Conservation (phyloP, 2,329 filamentous ascomycete genomes). For the Neofusicoccum sp. region DNA sequence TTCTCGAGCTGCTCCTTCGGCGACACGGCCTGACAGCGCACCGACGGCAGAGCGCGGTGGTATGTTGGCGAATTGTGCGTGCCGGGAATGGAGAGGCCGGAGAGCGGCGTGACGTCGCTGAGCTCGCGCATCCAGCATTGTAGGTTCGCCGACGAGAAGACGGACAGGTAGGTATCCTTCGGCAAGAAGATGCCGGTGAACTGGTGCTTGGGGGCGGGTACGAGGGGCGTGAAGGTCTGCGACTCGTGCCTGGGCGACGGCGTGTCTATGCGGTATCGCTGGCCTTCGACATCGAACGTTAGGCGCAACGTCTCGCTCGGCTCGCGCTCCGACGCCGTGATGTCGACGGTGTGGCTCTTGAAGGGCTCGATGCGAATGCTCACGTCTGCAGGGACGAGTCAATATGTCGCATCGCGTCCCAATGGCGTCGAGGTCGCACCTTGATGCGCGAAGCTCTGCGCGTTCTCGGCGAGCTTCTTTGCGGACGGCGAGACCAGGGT, state of each 20-base stretch:
- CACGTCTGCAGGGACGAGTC: slow-evolving; percentile 48
- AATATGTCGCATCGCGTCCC: not conserved
- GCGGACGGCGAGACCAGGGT: slow-evolving; percentile 35
- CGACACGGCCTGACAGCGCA: slow-evolving; percentile 85
- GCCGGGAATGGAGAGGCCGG: slow-evolving; percentile 85
- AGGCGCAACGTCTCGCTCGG: slow-evolving; percentile 70
- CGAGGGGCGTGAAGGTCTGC: slow-evolving; percentile 42
- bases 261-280: slow-evolving; percentile 72
- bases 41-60: slow-evolving; percentile 83
- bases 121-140: slow-evolving; percentile 81
- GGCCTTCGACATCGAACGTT: slow-evolving; percentile 67
- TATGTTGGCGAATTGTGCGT: slow-evolving; percentile 93
- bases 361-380: slow-evolving; percentile 70
- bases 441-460: slow-evolving; percentile 62
- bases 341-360: slow-evolving; percentile 62
- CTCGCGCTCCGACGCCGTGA: slow-evolving; percentile 60
- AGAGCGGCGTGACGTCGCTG: slow-evolving; percentile 70
- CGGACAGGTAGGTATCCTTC: slow-evolving; percentile 46
- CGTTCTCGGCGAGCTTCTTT: slow-evolving; percentile 54
- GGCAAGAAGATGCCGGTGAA: slow-evolving; percentile 49
- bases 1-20: slow-evolving; percentile 80
- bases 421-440: slow-evolving; percentile 8
- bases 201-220: slow-evolving; percentile 40
- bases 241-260: slow-evolving; percentile 56
- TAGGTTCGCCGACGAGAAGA: slow-evolving; percentile 73